Base-by-base conservation (phyloP, 2,329 filamentous ascomycete genomes). In the Trichoderma arundinaceum region DNA sequence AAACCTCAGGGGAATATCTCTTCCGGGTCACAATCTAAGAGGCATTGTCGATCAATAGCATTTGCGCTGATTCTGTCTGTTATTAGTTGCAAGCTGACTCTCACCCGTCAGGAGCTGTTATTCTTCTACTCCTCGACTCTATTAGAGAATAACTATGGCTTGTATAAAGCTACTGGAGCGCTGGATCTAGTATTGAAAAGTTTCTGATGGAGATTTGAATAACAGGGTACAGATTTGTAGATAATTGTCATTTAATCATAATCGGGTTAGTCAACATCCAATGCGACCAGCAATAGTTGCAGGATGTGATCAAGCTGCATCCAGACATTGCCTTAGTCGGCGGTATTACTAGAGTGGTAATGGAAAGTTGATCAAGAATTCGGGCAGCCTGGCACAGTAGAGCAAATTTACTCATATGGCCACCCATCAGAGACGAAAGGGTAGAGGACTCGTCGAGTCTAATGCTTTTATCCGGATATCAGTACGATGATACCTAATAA, bases 321-420 rank as follows among this genome's bases (percentile, higher is more conserved):
- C 48, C 48, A 51, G 48, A 32, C 48, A 13, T 10, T 10, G 4
- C 17, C 48, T 35, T 35, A 7, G 7, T 15, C 28, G 3, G 28
- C 7, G n/a, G 7, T n/a, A 10, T 51, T 28, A 17, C 28, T 17
- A 1, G 48, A 51, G 17, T 33, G 12, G 15, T 51, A 1, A 1
- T 35, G 22, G 15, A 51, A 7, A 51, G 28, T 51, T 51, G 48
- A 1, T 22, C 22, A n/a, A 51, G 28, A 5, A 51, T 12, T 9
- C 32, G 48, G 13, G 48, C 48, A 35, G 48, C 48, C 28, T 51
- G 22, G 10, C 48, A 51, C 28, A 51, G 15, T 10, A 33, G 48
- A 51, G 48, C 28, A 32, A 51, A 51, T 35, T 33, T 51, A 51
- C 48, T 51, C 22, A 51, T 51, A 2, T 51, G 48, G 28, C 48